Base-by-base conservation (phyloP, 345 rosid species). In the Gossypium raimondii region DNA sequence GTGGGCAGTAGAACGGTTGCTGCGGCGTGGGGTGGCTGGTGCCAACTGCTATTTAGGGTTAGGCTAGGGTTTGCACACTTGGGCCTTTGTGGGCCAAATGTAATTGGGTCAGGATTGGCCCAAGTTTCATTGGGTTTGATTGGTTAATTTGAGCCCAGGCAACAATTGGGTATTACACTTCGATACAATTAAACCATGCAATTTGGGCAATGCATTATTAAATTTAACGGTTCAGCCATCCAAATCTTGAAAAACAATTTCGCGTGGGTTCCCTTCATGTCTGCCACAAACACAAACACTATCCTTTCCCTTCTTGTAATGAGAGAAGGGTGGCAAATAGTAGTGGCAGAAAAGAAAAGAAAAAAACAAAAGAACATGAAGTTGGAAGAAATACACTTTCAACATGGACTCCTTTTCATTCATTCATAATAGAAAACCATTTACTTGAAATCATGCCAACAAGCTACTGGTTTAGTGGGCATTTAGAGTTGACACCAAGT, bases 341-440 rank as follows among this genome's bases (percentile, higher is more conserved):
- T 60, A 60, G 58, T 73, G 76, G 72, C 67, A 27, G 73, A 50
- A 48, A 51, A 8, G 51, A 47, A 59, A 25, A 25, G n/a, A 27
- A 17, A 60, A 60, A 11, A 24, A 22, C 38, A 59, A 11, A 47
- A 9, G 51, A 47, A 47, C 2, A 47, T 69, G 41, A 17, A 12
- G 20, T 8, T 7, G 56, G 60, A 50, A 29, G 44, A 29, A 48
- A 48, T 16, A 2, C 9, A 14, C 55, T 27, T 61, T 18, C 7
- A 58, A 59, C 63, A 12, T 59, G 63, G 0, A 24, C 14, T 22
- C 12, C 34, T 47, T 47, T 50, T 50, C 53, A 50, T 61, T 61
- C 64, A 12, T 60, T 25, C 27, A 60, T 16, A 61, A 61, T 7
- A 29, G 11, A 61, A 29, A 29, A 29, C 38, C 38, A 29, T 29